phyloP scores from a whole-genome alignment of 2,329 filamentous ascomycete species.

The Aureobasidium subglaciale region DNA sequence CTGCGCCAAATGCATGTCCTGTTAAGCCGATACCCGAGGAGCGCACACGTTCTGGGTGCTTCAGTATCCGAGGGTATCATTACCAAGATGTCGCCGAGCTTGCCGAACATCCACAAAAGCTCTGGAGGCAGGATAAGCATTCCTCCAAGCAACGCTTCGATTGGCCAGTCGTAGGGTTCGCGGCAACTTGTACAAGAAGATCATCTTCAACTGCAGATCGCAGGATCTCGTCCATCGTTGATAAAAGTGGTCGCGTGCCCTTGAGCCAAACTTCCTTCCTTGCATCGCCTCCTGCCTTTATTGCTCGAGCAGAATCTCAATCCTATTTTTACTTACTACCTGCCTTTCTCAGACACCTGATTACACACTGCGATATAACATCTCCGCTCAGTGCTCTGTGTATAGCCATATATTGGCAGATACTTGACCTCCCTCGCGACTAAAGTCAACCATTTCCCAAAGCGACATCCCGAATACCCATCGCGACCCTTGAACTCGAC shows the following conservation, averaged over 20 bases:
- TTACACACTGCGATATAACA: not conserved
- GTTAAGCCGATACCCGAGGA: no score
- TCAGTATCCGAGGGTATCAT: not conserved
- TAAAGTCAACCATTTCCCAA: not conserved
- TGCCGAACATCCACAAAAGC: conserved; percentile 4
- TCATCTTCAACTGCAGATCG: conserved; percentile 3
- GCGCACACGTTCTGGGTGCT: no score
- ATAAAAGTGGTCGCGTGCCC: conserved; percentile 11
- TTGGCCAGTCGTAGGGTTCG: not conserved
- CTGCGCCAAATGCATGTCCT: no score
- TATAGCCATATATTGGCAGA: not conserved
- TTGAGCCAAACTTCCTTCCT: not conserved
- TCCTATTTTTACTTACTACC: not conserved
- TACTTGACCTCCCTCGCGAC: not conserved
- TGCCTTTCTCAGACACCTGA: not conserved
- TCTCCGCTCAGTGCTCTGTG: not conserved
- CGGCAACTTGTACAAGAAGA: not conserved
- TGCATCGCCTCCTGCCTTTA: not conserved
- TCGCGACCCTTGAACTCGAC: not conserved
- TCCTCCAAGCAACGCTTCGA: not conserved
- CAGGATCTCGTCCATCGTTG: not conserved
- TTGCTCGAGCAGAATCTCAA: not conserved
- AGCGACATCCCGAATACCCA: not conserved
- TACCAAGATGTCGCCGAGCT: not conserved
- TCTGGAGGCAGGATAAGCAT: conserved; percentile 9